Base-by-base conservation (phyloP, 2,329 filamentous ascomycete species). In the Pseudofabraea citricarpa region DNA sequence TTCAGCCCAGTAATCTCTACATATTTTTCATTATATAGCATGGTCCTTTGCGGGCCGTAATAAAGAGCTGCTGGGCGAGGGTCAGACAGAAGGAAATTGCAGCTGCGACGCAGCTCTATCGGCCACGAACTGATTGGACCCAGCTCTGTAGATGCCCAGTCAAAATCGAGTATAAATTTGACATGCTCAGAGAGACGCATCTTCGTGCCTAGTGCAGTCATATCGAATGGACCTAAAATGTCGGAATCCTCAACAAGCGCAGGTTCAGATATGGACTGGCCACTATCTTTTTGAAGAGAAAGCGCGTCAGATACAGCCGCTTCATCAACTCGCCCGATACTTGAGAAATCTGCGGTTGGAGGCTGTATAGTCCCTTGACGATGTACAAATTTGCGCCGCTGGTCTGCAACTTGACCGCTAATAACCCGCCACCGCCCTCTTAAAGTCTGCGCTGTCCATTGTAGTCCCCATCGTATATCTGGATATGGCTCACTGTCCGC, bases 61-160 rank as follows among this genome's bases (percentile, higher is more conserved):
- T 64, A 67, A 18, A 68, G 36, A 2, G 63, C 58, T 5, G 52
- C 56, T 10, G 66, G 63, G 10, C 53, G 52, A 22, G 57, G 60
- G 44, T 68, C 64, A n/a, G 54, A 56, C 50, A 67, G 55, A 6
- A 65, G 46, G 19, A 67, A 52, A 41, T 61, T 61, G 7, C 60
- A 56, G 29, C 58, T 53, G 7, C 67, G 63, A 19, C 67, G 62
- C 7, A 73, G 65, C 18, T 66, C 60, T 0, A 56, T 31, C 1
- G 62, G 52, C 70, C 70, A 74, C 22, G 41, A 52, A 4, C 51
- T 45, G 46, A 68, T 64, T 2, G 64, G 60, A 1, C 71, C 71
- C 2, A 73, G 49, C 4, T 61, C 58, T 1, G 70, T 71, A 5
- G 55, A 52, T 6, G 50, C 55, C 70, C 71, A 74, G 46, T 72